A percentile compares a stretch with the other conserved stretches of the same genome.
phyloP scores from a whole-genome alignment of 1,139 yeast genomes.

The Candida pseudoviswanathii region DNA sequence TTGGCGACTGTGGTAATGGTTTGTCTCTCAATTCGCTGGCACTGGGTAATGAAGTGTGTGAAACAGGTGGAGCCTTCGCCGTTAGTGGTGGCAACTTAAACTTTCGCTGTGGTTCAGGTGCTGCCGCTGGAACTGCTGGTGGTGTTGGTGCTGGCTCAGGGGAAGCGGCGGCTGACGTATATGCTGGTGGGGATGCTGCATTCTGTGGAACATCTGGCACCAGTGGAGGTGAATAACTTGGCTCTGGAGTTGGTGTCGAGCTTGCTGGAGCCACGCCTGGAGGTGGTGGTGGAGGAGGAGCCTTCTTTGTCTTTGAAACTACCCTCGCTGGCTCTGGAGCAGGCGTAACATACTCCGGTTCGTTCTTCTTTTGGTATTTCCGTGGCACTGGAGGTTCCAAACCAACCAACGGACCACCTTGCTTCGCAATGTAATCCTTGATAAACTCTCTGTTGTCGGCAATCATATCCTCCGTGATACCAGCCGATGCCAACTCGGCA shows the following conservation, averaged over 20 bases:
- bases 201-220: constrained; percentile 16
- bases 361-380: constrained; percentile 37
- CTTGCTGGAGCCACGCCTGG: constrained; percentile 16
- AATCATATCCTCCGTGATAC: constrained; percentile 87
- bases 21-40: constrained; percentile 7
- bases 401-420: constrained; percentile 86
- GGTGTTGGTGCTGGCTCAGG: constrained; percentile 18
- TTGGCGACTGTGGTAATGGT: constrained; percentile 11
- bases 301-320: constrained; percentile 32
- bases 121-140: constrained; percentile 15
- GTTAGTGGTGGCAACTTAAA: constrained; percentile 32
- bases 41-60: constrained; percentile 31
- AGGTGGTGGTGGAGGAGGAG: constrained; percentile 54
- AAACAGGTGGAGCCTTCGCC: constrained; percentile 32
- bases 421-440: constrained; percentile 71
- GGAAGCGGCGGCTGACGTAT: neutral
- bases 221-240: constrained; percentile 14
- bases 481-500: constrained; percentile 72
- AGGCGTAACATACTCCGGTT: constrained; percentile 6
- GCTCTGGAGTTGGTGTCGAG: constrained; percentile 7
- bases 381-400: constrained; percentile 85
- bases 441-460: constrained; percentile 84
- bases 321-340: constrained; percentile 15
- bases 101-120: constrained; percentile 18
- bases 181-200: constrained; percentile 18